phyloP scores from a whole-genome alignment of 1,284 basidiomycete genomes.

The Flammula alnicola region DNA sequence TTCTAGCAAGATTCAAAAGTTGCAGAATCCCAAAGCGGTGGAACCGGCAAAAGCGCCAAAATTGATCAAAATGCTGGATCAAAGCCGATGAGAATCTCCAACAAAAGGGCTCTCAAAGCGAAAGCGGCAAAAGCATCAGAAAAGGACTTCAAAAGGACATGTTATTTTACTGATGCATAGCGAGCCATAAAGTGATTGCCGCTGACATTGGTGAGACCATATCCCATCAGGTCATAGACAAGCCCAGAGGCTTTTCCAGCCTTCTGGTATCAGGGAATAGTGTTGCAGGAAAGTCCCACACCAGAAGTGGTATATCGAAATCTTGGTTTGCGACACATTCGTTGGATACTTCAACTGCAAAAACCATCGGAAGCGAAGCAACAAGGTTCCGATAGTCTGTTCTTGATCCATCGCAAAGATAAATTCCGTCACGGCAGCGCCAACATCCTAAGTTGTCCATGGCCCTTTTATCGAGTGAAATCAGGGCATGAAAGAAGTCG shows the following conservation, averaged over 20 bases:
- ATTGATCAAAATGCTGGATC: too few relatives aligned
- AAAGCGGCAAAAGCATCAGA: too few relatives aligned
- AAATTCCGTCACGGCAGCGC: not conserved
- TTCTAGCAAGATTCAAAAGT: too few relatives aligned
- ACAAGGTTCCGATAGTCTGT: not conserved
- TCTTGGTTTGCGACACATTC: not conserved
- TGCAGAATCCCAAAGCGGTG: too few relatives aligned
- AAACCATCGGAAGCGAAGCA: not conserved
- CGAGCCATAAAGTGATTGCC: conserved; percentile 9
- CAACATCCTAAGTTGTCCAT: not conserved
- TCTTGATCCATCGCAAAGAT: not conserved
- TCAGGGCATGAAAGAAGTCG: not conserved
- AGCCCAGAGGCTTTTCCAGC: not conserved
- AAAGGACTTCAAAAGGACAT: too few relatives aligned
- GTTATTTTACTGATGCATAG: too few relatives aligned
- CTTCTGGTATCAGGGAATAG: not conserved
- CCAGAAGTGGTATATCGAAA: not conserved
- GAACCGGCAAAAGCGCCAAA: too few relatives aligned
- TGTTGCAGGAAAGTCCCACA: not conserved
- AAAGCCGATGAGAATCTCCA: too few relatives aligned
- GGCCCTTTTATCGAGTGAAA: not conserved
- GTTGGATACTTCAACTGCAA: not conserved
- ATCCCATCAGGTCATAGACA: conserved; percentile 3
- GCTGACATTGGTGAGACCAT: not conserved
- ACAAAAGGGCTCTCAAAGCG: too few relatives aligned